A percentile compares a stretch with the other conserved stretches of the same genome.
Evolutionary conservation across 2,329 filamentous ascomycete species (phyloP).

Genomic region (Sclerotinia trifoliorum): DNA sequence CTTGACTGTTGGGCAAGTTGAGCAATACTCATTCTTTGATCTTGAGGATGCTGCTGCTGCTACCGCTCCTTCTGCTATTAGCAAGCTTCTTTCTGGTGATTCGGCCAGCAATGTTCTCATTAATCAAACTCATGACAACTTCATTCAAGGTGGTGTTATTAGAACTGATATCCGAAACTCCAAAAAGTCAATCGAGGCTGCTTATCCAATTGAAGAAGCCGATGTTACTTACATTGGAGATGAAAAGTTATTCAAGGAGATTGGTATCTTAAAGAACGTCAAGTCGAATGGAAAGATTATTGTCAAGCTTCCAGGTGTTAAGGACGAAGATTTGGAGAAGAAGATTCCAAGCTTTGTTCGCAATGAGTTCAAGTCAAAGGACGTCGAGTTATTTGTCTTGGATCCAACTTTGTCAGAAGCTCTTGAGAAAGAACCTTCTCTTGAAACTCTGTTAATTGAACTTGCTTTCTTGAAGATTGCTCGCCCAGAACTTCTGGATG

Average conservation of each 20-base stretch:
- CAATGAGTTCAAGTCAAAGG: conserved; percentile 68
- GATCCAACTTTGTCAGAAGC: conserved; percentile 69
- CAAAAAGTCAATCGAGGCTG: conserved; percentile 77
- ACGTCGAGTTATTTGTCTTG: conserved; percentile 69
- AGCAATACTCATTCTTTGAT: conserved; percentile 95
- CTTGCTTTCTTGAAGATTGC: conserved; percentile 80
- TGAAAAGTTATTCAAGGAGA: conserved; percentile 73
- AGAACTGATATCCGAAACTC: conserved; percentile 84
- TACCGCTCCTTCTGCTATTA: conserved; percentile 61
- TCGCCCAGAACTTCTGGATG: conserved; percentile 61
- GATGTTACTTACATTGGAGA: conserved; percentile 78
- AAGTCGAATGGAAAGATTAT: conserved; percentile 72
- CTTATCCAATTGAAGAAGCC: conserved; percentile 76
- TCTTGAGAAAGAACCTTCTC: conserved; percentile 60
- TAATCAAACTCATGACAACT: conserved; percentile 64
- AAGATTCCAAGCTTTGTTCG: conserved; percentile 69
- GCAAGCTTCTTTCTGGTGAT: conserved; percentile 66
- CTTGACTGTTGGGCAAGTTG: conserved; percentile 59
- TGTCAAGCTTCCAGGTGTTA: conserved; percentile 73
- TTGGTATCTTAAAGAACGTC: conserved; percentile 70
- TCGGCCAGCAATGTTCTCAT: conserved; percentile 62
- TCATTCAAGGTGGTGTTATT: conserved; percentile 71
- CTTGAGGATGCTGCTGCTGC: conserved; percentile 69
- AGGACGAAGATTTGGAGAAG: conserved; percentile 88
- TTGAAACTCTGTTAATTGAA: conserved; percentile 69